Percentiles rank a stretch among this genome's conserved stretches.
phyloP scores from a whole-genome alignment of 2,329 filamentous ascomycete species.

The Moelleriella libera region DNA sequence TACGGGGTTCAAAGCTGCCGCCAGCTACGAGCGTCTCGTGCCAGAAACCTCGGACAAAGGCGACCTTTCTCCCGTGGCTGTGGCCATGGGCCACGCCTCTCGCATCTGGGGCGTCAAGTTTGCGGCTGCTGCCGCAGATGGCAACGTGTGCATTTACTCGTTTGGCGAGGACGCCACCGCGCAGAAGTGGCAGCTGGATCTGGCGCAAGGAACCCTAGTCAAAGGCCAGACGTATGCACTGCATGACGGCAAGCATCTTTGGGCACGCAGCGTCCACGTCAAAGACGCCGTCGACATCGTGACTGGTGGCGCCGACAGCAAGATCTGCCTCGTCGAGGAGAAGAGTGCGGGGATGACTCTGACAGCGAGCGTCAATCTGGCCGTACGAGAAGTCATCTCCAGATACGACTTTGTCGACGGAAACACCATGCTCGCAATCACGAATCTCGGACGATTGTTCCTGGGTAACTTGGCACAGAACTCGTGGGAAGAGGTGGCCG shows the following conservation, averaged over 20 bases:
- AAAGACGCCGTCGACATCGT: conserved; percentile 31
- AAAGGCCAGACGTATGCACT: conserved; percentile 43
- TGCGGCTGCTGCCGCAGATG: conserved; percentile 7
- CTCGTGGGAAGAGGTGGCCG: conserved; percentile 27
- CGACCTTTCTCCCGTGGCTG: conserved; percentile 39
- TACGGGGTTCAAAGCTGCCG: conserved; percentile 44
- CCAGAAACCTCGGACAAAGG: conserved; percentile 3
- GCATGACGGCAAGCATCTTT: conserved; percentile 83
- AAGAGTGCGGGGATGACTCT: conserved; percentile 3
- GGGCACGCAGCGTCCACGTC: conserved; percentile 46
- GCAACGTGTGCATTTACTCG: conserved; percentile 41
- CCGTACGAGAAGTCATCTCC: conserved; percentile 33
- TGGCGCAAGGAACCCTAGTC: conserved; percentile 21
- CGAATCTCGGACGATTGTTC: conserved; percentile 46
- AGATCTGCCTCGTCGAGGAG: conserved; percentile 33
- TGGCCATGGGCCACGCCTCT: conserved; percentile 73
- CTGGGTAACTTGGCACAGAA: conserved; percentile 22
- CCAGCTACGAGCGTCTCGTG: conserved; percentile 10
- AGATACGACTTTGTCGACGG: conserved; percentile 49
- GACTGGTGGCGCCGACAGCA: conserved; percentile 79
- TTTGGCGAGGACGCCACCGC: conserved; percentile 75
- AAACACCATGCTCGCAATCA: conserved; percentile 38
- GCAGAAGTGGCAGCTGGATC: conserved; percentile 49
- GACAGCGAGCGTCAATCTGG: conserved; percentile 16
- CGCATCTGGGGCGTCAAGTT: conserved; percentile 84